Base-by-base conservation (phyloP, 148 eudicot genomes). In the Fagopyrum homotropicum region DNA sequence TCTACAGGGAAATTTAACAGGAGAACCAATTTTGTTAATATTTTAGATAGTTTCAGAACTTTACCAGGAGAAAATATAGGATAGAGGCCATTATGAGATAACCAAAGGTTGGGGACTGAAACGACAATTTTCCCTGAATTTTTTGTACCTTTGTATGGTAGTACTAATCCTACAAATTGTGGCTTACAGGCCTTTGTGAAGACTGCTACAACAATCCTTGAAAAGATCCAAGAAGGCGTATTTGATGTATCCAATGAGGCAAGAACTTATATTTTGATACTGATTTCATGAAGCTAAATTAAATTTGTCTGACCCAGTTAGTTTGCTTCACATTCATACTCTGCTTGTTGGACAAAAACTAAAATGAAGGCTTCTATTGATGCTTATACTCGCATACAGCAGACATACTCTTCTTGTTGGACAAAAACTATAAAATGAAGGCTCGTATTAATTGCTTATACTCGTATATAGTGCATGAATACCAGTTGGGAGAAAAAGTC, bases 181-280 rank as follows among this genome's bases (percentile, higher is more conserved):
- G 40, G 68, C 43, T 29, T 61, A 15, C 68, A 90, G 96, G 90
- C 92, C 46, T 90, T 88, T 73, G 75, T 82, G 46, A 82, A 73
- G 78, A 88, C 89, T 80, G 94, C 89, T 71, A 83, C 82, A 12
- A 84, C 56, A 68, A 88, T 90, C 73, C 84, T 81, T 77, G 76
- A 86, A 79, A 90, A 88, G 83, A 88, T 90, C 76, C 88, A 86
- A 64, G 94, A 88, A 49, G 91, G 94, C 9, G 86, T 88, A 45
- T 84, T 88, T 79, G 91, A 90, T 73, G 88, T 86, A 35, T 88
- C 96, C 30, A 87, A 84, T 77, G 96, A 90, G 96, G 96, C 88
- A 81, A 52, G 55, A 15, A 22, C 64, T 59, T 3, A 51, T 11
- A 51, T 11, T 51, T 51, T 51, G 56, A 51, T 12, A 14, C 12